A percentile compares a stretch with the other conserved stretches of the same genome.
Conservation (phyloP, 202 grass and related monocot species). For the Carex arenaria region DNA sequence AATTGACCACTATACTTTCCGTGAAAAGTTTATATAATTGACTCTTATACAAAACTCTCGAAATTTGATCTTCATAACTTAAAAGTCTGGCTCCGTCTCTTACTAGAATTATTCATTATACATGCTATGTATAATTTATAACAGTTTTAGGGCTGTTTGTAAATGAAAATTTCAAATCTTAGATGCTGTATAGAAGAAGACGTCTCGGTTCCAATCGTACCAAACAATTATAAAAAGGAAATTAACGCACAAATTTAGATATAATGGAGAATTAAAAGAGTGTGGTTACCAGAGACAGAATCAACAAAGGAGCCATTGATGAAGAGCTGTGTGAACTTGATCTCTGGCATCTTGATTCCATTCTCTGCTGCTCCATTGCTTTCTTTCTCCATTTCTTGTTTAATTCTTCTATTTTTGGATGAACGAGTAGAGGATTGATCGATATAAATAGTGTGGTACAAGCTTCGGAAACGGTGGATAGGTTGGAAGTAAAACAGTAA, state of each 20-base stretch:
- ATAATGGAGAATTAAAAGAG: not conserved
- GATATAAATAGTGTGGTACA: too few relatives aligned
- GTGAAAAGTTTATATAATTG: too few relatives aligned
- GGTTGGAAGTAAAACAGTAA: too few relatives aligned
- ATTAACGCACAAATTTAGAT: too few relatives aligned
- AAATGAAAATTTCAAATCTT: not conserved
- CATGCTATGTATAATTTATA: not conserved
- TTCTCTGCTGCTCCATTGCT: not conserved
- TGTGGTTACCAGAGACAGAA: conserved; percentile 41
- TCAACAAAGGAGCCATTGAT: conserved; percentile 69
- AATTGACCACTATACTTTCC: too few relatives aligned
- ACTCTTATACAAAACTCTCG: too few relatives aligned
- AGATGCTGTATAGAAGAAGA: not conserved
- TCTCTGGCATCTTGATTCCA: conserved; percentile 37
- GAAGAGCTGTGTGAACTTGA: conserved; percentile 81
- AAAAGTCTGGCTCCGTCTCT: too few relatives aligned
- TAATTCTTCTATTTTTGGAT: not conserved
- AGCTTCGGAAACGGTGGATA: too few relatives aligned
- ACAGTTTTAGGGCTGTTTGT: not conserved
- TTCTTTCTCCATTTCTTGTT: conserved; percentile 20
- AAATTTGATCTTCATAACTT: too few relatives aligned
- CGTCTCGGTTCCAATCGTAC: not conserved
- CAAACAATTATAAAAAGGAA: not conserved
- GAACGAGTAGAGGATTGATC: not conserved
- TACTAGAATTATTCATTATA: not conserved